Base-by-base conservation (phyloP, 2,329 filamentous ascomycete genomes). In the Trichoderma sp. region DNA sequence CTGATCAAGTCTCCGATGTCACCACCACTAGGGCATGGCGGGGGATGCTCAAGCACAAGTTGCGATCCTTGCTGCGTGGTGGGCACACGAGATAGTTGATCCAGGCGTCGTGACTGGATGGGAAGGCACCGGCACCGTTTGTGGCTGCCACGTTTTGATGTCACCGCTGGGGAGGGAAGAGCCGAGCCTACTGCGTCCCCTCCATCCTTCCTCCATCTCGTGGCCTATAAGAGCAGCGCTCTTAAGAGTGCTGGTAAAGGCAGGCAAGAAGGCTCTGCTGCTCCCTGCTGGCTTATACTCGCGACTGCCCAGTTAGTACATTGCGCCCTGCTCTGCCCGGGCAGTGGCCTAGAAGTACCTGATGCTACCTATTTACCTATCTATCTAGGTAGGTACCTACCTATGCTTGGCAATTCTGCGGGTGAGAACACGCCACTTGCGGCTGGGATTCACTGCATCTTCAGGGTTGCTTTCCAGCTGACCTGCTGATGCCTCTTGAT, bases 81-180 rank as follows among this genome's bases (percentile, higher is more conserved):
- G 63, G 63, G 13, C 37, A 52, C 63, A 31, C 13, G 59, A 59
- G 16, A n/a, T 33, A 58, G 37, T 40, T 52, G 35, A n/a, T 67
- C 19, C 40, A 59, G 63, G 63, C 37, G 63, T 52, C 40, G 35
- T 67, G 55, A 67, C 55, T 67, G 55, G 63, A 21, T 67, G 55
- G 63, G 47, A 3, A 49, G 47, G 47, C n/a, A 49, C 47, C 24
- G 47, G 55, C 49, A 33, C 55, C 53, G 29, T 52, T 47, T 58
- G 63, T 37, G 55, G n/a, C 53, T 67, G 40, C 63, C 63, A 67
- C 55, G 63, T 66, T 66, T 66, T 49, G 63, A 58, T 66, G 35
- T 24, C 40, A 56, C 53, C 55, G 11, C 27, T 29, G 58, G 63
- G 52, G 40, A 29, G 37, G 16, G 29, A 67, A 56, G 53, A 58